These are phyloP conservation scores for Gentiana macrophylla DNA, from an alignment of 257 asterid genomes.

Conservation along the genomic window DNA sequence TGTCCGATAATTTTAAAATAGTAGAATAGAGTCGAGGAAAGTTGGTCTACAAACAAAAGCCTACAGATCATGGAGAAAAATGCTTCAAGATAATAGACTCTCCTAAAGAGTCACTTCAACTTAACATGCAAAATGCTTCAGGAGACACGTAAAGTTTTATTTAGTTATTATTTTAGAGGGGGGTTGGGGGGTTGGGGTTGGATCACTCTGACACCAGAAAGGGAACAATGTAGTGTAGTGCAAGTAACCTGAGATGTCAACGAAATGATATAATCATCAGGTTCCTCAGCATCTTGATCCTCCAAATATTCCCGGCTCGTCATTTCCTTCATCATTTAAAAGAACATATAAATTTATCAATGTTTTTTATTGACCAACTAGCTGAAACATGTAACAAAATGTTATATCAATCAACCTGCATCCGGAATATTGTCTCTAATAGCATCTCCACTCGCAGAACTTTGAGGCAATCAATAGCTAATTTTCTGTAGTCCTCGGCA, in stretches of 20 bases:
- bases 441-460: slow-evolving; percentile 96
- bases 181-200: background rate
- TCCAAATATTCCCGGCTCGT: slow-evolving; percentile 80
- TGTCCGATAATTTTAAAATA: background rate
- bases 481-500: slow-evolving; percentile 90
- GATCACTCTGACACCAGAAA: background rate
- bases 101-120: too few species aligned
- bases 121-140: background rate
- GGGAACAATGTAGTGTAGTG: background rate
- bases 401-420: slow-evolving; percentile 52
- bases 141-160: too few species aligned
- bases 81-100: too few species aligned
- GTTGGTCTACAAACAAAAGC: too few species aligned
- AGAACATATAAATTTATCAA: too few species aligned
- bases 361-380: too few species aligned
- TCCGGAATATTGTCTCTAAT: slow-evolving; percentile 85
- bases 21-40: background rate
- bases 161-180: too few species aligned
- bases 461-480: slow-evolving; percentile 94
- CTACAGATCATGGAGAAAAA: too few species aligned
- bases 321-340: slow-evolving; percentile 57
- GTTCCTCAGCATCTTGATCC: slow-evolving; percentile 99
- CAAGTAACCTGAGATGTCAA: slow-evolving; percentile 75
- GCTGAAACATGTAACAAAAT: too few species aligned
- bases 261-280: slow-evolving; percentile 91